Base-by-base conservation (phyloP, 176 grass and related monocot species). In the Phoenix roebelenii region DNA sequence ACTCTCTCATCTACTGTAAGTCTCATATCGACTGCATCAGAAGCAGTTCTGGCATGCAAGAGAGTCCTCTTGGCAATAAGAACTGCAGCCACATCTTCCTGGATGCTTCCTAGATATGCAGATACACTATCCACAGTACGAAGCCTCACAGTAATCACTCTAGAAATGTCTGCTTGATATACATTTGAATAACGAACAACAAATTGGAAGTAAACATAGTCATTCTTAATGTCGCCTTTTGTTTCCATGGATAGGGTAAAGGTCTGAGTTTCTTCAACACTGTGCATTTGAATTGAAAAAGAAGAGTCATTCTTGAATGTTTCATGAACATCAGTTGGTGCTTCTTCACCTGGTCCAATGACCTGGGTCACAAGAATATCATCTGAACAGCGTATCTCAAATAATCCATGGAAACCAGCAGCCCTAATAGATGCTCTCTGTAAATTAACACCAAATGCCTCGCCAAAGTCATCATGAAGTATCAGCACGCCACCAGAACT, bases 381-480 rank as follows among this genome's bases (percentile, higher is more conserved):
- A 69, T 98, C 87, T 30, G 93, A 92, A 73, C 87, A 98, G 49
- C 84, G 75, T 49, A 92, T 98, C 69, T 98, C 93, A 55, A 98
- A 89, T 71, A 88, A 83, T 25, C 87, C 93, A 70, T 89, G 85
- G 50, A 87, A 92, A 68, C 93, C 84, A 39, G 87, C 74, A 23
- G 93, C 72, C 76, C 85, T 87, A 50, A 81, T 79, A 1, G 87
- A 83, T 16, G 88, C 87, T 76, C 87, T 92, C 76, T 98, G 93
- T 76, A 98, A 76, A 67, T 98, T 98, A 50, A 98, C 87, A 23
- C 88, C 93, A 79, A 98, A 98, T 67, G 88, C 87, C 81, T 98
- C 87, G 25, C 88, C 93, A 83, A 98, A 98, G 76, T 98, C 93
- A 76, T 98, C 93, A 73, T 98, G 87, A 69, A 88, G 80, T 68